Conservation (phyloP, 225 moss, liverwort and hornwort species). For the Asterella californica region DNA sequence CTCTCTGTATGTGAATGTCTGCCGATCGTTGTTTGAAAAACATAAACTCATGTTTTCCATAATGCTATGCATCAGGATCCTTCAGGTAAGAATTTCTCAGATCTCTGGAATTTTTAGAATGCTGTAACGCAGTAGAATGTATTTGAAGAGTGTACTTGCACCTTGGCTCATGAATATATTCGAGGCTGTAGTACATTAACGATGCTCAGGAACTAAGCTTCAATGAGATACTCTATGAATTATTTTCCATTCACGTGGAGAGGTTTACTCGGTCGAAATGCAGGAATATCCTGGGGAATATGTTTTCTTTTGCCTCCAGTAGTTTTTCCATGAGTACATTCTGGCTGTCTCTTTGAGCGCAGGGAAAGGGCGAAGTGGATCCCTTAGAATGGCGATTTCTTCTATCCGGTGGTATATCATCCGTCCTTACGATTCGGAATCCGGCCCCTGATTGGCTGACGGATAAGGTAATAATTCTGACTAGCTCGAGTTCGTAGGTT, state of each 20-base stretch:
- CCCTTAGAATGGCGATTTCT: conserved; percentile 68
- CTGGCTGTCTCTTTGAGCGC: neutral
- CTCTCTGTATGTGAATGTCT: conserved; percentile 76
- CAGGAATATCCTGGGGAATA: neutral
- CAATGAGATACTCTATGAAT: neutral
- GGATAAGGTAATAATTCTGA: conserved; percentile 55
- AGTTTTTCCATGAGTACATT: neutral
- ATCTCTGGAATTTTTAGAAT: neutral
- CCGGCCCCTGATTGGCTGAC: conserved; percentile 75
- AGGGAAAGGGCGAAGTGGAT: conserved; percentile 56
- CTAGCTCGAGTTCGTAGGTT: neutral
- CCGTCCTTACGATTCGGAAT: conserved; percentile 52
- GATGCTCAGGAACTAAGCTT: too few relatives aligned
- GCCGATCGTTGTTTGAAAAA: conserved; percentile 84
- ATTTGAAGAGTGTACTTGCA: neutral
- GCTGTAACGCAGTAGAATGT: neutral
- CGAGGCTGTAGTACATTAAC: too few relatives aligned
- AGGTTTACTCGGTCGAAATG: neutral
- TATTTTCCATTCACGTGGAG: too few relatives aligned
- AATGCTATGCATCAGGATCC: conserved; percentile 82
- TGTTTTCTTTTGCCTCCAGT: neutral
- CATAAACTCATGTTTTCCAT: conserved; percentile 95
- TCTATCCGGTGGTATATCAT: conserved; percentile 71
- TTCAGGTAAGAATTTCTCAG: conserved; percentile 47
- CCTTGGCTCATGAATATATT: neutral